Percentiles rank a stretch among this genome's conserved stretches.
phyloP scores from a whole-genome alignment of 2,329 filamentous ascomycete species.

The Cladosporium velox region DNA sequence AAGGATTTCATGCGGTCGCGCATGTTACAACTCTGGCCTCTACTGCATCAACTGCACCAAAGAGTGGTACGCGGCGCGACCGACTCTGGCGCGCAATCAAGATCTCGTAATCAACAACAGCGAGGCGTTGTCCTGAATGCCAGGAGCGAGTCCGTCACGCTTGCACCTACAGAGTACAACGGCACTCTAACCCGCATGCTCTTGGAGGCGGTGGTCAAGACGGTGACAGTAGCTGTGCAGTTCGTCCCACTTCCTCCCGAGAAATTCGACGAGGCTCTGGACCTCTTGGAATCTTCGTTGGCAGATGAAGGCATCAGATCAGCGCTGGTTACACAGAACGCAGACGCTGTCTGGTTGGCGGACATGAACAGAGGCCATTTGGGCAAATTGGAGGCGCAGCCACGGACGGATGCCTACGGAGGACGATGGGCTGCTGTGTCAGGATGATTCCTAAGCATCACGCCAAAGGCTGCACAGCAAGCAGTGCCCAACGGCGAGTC shows the following conservation, averaged over 20 bases:
- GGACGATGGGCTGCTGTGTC: slow-evolving; percentile 21
- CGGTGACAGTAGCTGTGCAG: slow-evolving; percentile 59
- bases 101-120: slow-evolving; percentile 1
- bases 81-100: neutral
- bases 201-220: slow-evolving; percentile 30
- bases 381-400: slow-evolving; percentile 3
- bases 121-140: neutral
- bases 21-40: slow-evolving; percentile 71
- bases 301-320: slow-evolving; percentile 49
- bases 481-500: neutral
- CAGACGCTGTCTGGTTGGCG: slow-evolving; percentile 75
- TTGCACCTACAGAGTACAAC: slow-evolving; percentile 24
- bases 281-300: slow-evolving; percentile 54
- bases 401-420: neutral
- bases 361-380: slow-evolving; percentile 40
- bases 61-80: slow-evolving; percentile 10
- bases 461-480: slow-evolving; percentile 3
- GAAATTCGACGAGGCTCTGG: slow-evolving; percentile 71
- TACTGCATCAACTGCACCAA: slow-evolving; percentile 31
- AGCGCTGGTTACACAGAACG: slow-evolving; percentile 65
- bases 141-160: slow-evolving; percentile 2
- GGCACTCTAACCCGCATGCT: slow-evolving; percentile 31
- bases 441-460: slow-evolving; percentile 14
- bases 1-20: slow-evolving; percentile 79
- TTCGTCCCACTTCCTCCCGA: slow-evolving; percentile 67